A percentile compares a stretch with the other conserved stretches of the same genome.
These are phyloP conservation scores for Kalanchoe fedtschenkoi DNA, from an alignment of 164 flowering plant genomes.

Conservation along the genomic window DNA sequence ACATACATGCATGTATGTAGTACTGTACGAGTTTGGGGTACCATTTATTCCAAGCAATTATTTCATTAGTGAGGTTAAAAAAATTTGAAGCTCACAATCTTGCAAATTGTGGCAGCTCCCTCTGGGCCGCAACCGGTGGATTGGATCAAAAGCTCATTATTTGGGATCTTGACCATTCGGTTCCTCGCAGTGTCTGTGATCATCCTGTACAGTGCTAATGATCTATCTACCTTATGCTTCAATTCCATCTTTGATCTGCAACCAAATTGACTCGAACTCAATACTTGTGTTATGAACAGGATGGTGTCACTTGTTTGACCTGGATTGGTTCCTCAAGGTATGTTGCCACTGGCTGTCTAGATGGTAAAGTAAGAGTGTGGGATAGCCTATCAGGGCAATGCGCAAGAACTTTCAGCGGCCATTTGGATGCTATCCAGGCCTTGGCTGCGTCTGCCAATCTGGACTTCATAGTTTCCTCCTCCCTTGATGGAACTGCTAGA, in stretches of 20 bases:
- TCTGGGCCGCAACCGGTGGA: conserved; percentile 79
- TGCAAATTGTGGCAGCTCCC: conserved; percentile 30
- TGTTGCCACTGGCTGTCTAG: conserved; percentile 64
- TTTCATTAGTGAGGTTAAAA: neutral
- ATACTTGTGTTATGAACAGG: conserved; percentile 25
- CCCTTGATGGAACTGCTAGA: conserved; percentile 66
- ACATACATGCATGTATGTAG: neutral
- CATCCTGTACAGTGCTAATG: conserved; percentile 46
- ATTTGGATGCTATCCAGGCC: conserved; percentile 50
- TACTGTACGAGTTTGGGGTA: neutral
- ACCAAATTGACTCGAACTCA: neutral
- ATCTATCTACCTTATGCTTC: neutral
- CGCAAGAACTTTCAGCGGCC: conserved; percentile 54
- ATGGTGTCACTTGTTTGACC: conserved; percentile 57
- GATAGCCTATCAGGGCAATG: conserved; percentile 75
- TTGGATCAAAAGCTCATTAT: conserved; percentile 71
- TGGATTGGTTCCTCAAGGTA: conserved; percentile 64
- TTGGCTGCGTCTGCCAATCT: conserved; percentile 39
- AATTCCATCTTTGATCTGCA: neutral
- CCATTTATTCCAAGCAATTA: neutral
- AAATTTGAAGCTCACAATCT: neutral
- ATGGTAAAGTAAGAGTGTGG: conserved; percentile 77
- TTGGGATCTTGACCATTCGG: conserved; percentile 74
- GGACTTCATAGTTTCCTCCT: conserved; percentile 61
- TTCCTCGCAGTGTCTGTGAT: conserved; percentile 51